phyloP scores from a whole-genome alignment of 495 filamentous ascomycete species.

The Tuber umbilicatum region DNA sequence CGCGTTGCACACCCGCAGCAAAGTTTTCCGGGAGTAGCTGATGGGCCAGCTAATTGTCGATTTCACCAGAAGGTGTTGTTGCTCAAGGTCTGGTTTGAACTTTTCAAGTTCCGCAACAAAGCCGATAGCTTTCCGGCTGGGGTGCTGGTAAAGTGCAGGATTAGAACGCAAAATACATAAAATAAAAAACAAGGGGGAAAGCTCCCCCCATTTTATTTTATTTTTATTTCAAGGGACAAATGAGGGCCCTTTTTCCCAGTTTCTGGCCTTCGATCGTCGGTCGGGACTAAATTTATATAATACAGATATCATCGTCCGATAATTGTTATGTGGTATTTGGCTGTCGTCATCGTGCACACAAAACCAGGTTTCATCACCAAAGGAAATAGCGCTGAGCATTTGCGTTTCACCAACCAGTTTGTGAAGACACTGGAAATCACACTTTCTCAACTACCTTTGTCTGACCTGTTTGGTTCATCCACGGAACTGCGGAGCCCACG shows the following conservation, averaged over 20 bases:
- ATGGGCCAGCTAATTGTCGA: conserved; percentile 1
- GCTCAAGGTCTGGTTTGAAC: neutral
- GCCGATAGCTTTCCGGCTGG: neutral
- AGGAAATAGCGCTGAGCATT: neutral
- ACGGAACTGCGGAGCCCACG: neutral
- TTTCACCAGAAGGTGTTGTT: conserved; percentile 4
- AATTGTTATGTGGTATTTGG: neutral
- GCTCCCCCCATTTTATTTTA: neutral
- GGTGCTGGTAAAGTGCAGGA: neutral
- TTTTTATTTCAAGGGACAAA: neutral
- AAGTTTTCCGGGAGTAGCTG: neutral
- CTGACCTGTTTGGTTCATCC: neutral
- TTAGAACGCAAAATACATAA: neutral
- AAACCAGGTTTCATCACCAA: neutral
- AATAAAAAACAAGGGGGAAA: neutral
- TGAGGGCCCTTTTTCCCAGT: neutral
- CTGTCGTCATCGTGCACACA: neutral
- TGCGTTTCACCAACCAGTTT: neutral
- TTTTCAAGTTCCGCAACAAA: conserved; percentile 2
- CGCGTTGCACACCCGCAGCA: neutral
- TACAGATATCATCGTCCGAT: neutral
- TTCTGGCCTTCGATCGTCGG: neutral
- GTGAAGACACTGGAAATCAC: neutral
- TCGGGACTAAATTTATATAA: neutral
- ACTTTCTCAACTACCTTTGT: neutral